Conservation (phyloP, 2,329 filamentous ascomycete species). For the Xylaria arbuscula region DNA sequence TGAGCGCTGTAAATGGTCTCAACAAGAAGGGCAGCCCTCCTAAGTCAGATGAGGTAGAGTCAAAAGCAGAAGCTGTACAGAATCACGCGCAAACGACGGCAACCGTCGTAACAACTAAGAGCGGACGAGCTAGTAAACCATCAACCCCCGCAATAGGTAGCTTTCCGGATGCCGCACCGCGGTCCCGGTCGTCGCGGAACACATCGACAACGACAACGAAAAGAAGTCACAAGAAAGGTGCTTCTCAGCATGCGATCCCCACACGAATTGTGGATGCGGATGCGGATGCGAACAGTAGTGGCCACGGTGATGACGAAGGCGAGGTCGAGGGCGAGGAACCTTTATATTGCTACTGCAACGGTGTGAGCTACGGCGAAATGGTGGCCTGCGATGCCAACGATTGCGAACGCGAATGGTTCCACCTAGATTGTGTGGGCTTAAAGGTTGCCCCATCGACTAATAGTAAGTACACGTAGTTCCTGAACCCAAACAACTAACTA, state of each 20-base stretch:
- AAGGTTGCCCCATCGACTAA: conserved; percentile 81
- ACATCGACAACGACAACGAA: conserved; percentile 54
- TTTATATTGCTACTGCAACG: conserved; percentile 82
- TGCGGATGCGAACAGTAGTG: conserved; percentile 58
- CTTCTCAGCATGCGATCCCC: conserved; percentile 50
- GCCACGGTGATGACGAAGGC: conserved; percentile 64
- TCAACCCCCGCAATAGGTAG: conserved; percentile 71
- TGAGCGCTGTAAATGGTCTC: conserved; percentile 45
- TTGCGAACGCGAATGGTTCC: conserved; percentile 84
- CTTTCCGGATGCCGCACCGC: conserved; percentile 65
- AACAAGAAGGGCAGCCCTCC: conserved; percentile 57
- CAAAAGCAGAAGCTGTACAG: conserved; percentile 55
- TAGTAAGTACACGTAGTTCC: conserved; percentile 62
- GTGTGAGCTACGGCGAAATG: conserved; percentile 86
- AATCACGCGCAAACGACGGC: conserved; percentile 51
- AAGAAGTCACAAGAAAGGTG: conserved; percentile 70
- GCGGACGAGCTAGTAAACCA: conserved; percentile 73
- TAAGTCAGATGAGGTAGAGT: conserved; percentile 61
- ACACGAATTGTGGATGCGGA: conserved; percentile 58
- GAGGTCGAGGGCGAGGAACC: conserved; percentile 77
- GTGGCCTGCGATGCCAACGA: conserved; percentile 80
- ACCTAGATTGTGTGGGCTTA: conserved; percentile 82
- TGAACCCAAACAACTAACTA: conserved; percentile 43
- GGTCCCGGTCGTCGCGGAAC: conserved; percentile 66
- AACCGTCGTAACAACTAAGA: conserved; percentile 67